These are phyloP conservation scores for Suhomyces vadensis DNA, from an alignment of 805 yeast species.

Conservation along the genomic window DNA sequence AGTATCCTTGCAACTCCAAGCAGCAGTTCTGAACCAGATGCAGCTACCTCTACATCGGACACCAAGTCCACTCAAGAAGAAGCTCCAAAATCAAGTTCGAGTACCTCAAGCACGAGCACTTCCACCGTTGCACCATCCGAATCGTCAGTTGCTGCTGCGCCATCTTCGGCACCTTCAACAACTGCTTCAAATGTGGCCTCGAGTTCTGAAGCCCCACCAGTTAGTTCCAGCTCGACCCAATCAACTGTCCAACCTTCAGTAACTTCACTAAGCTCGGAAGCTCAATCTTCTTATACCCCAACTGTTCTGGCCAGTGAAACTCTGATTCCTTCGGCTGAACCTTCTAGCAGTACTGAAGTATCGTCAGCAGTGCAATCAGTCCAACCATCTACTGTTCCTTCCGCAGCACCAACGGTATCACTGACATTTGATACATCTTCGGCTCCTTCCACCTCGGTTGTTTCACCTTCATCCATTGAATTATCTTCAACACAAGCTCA, in stretches of 20 bases:
- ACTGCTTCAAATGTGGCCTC: no score
- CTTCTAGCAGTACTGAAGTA: background rate
- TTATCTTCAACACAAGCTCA: background rate
- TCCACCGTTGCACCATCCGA: constrained; percentile 4
- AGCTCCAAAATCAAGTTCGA: background rate
- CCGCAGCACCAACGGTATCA: background rate
- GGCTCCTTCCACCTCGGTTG: background rate
- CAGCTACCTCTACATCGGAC: background rate
- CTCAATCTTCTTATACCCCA: background rate
- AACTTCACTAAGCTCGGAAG: background rate
- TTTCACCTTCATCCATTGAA: constrained; percentile 1
- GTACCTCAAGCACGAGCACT: constrained; percentile 2
- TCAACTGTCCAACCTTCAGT: background rate
- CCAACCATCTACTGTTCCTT: background rate
- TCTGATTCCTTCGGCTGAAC: background rate
- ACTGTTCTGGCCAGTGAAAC: constrained; percentile 1
- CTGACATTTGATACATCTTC: background rate
- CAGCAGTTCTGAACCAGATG: background rate
- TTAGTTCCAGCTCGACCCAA: background rate
- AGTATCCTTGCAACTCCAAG: background rate
- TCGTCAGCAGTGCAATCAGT: background rate
- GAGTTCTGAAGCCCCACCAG: background rate
- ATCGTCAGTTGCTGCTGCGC: constrained; percentile 6
- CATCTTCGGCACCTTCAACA: constrained; percentile 5
- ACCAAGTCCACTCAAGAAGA: background rate